Percentiles rank a stretch among this genome's conserved stretches.
phyloP scores from a whole-genome alignment of 106 monocot genomes.

The Acanthochlamys bracteata region DNA sequence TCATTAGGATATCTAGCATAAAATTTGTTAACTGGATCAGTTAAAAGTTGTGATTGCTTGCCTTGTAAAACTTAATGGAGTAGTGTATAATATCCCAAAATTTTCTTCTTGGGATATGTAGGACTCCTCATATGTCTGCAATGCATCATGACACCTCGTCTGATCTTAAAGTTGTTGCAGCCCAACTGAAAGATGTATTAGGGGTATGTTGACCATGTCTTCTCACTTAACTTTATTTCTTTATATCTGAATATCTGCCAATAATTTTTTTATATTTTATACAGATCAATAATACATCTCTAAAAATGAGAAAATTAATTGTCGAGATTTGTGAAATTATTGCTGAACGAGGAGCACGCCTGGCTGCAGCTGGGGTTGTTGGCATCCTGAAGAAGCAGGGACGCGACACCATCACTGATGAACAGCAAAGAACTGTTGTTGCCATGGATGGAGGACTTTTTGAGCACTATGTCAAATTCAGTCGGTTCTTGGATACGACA shows the following conservation, averaged over 20 bases:
- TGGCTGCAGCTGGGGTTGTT: slow-evolving; percentile 77
- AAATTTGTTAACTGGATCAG: no score
- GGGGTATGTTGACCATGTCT: slow-evolving; percentile 33
- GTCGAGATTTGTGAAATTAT: slow-evolving; percentile 63
- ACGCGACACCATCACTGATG: slow-evolving; percentile 17
- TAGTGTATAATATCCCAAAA: no score
- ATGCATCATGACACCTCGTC: slow-evolving; percentile 92
- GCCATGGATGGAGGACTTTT: slow-evolving; percentile 94
- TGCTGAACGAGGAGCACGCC: slow-evolving; percentile 61
- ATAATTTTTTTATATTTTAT: neutral
- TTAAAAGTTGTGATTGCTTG: no score
- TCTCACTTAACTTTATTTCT: neutral
- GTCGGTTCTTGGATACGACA: slow-evolving; percentile 44
- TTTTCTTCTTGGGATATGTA: slow-evolving; percentile 15
- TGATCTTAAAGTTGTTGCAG: slow-evolving; percentile 72
- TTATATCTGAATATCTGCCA: neutral
- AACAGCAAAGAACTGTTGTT: slow-evolving; percentile 47
- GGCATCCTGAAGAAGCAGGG: slow-evolving; percentile 86
- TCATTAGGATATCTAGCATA: no score
- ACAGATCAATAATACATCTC: slow-evolving; percentile 44
- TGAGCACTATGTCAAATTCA: slow-evolving; percentile 79
- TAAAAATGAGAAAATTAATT: slow-evolving; percentile 59
- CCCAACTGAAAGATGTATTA: slow-evolving; percentile 67
- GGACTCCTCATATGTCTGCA: slow-evolving; percentile 94
- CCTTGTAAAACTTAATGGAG: no score